phyloP scores from a whole-genome alignment of 2,329 filamentous ascomycete genomes.

The Scedosporium aurantiacum region DNA sequence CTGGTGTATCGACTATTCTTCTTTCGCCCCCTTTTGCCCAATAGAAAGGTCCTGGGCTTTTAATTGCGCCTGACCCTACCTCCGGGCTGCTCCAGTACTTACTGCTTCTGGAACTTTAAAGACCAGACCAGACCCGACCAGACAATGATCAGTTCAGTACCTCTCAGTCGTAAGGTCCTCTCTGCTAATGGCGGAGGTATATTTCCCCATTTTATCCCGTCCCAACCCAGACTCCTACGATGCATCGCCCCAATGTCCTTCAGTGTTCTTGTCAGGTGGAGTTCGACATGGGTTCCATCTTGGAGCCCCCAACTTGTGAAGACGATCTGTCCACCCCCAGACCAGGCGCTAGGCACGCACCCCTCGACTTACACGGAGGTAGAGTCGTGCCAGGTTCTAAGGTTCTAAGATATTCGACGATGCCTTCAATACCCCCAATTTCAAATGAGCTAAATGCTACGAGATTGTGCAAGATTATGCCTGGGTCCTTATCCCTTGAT shows the following conservation, averaged over 20 bases:
- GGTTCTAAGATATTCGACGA: neutral
- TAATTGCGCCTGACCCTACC: too few relatives aligned
- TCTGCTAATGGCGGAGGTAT: conserved; percentile 2
- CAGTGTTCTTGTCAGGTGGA: neutral
- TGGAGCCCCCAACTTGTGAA: neutral
- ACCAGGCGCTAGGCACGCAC: neutral
- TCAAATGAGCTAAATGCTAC: neutral
- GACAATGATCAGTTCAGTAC: too few relatives aligned
- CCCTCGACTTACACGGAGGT: neutral
- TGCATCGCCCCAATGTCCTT: neutral
- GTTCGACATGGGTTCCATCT: neutral
- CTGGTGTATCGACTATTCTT: too few relatives aligned
- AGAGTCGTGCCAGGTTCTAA: neutral
- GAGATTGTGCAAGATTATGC: neutral
- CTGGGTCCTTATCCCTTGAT: neutral
- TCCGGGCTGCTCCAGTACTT: too few relatives aligned
- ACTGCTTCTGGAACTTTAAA: too few relatives aligned
- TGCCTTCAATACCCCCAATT: neutral
- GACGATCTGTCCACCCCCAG: neutral
- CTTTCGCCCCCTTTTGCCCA: too few relatives aligned
- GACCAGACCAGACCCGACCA: too few relatives aligned
- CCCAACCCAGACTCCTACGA: neutral
- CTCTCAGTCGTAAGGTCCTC: neutral
- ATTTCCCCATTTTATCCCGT: conserved; percentile 3
- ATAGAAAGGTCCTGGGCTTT: too few relatives aligned